These are phyloP conservation scores for Tolypocladium endophyticum DNA, from an alignment of 2,329 filamentous ascomycete genomes.

Conservation along the genomic window DNA sequence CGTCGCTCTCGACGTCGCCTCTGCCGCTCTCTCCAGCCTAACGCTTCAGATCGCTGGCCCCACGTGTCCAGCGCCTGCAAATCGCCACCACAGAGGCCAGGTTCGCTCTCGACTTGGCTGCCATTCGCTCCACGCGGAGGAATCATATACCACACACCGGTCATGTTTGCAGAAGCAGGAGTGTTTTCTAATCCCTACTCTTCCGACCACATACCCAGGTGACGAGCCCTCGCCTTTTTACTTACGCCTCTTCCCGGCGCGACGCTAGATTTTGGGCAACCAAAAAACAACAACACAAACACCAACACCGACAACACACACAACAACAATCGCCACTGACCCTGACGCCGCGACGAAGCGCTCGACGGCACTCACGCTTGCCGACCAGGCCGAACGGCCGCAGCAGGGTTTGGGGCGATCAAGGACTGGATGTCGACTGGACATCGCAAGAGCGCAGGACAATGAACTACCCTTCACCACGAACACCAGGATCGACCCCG, in stretches of 20 bases:
- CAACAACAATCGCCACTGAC: background rate
- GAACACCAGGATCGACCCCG: slow-evolving; percentile 35
- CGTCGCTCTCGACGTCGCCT: slow-evolving; percentile 16
- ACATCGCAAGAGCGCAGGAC: slow-evolving; percentile 23
- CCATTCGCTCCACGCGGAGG: slow-evolving; percentile 17
- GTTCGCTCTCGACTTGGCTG: slow-evolving; percentile 18
- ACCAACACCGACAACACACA: background rate
- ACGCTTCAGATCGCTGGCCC: slow-evolving; percentile 11
- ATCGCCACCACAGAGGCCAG: slow-evolving; percentile 12
- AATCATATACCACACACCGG: slow-evolving; percentile 23
- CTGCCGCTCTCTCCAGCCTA: slow-evolving; percentile 9
- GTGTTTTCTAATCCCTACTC: slow-evolving; percentile 43
- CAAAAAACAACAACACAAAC: background rate
- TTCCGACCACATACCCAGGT: slow-evolving; percentile 53
- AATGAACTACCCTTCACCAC: slow-evolving; percentile 29
- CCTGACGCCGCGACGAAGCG: background rate
- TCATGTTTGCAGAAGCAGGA: slow-evolving; percentile 48
- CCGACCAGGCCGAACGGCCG: background rate
- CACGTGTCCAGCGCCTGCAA: slow-evolving; percentile 15
- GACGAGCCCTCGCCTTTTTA: slow-evolving; percentile 39
- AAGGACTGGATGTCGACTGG: slow-evolving; percentile 17
- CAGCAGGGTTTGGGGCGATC: background rate
- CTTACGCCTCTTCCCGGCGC: slow-evolving; percentile 20
- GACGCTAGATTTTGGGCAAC: background rate
- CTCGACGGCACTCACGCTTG: background rate